Evolutionary conservation across 352 stramenopile species (phyloP).

Genomic region (Phytopythium vexans): DNA sequence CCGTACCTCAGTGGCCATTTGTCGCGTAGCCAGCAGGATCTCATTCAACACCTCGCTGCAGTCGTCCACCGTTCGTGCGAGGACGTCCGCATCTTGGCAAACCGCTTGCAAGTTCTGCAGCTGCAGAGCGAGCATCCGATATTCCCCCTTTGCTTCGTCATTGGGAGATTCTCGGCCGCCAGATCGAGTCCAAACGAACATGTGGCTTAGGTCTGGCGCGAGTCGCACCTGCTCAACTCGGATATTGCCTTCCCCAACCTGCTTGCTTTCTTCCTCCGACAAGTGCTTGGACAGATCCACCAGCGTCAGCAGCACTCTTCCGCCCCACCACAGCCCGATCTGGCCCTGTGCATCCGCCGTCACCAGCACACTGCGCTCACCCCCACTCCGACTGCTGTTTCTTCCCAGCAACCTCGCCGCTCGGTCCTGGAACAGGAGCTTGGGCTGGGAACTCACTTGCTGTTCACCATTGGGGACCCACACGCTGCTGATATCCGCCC

Average conservation of each 20-base stretch:
- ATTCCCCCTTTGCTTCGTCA: conserved; percentile 7
- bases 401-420: conserved; percentile 25
- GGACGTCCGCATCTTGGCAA: conserved; percentile 26
- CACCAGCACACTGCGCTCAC: conserved; percentile 35
- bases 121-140: conserved; percentile 41
- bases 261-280: conserved; percentile 12
- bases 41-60: conserved; percentile 25
- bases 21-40: conserved; percentile 21
- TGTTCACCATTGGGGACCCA: not conserved
- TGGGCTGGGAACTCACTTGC: conserved; percentile 10
- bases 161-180: not conserved
- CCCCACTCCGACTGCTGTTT: not conserved
- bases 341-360: conserved; percentile 37
- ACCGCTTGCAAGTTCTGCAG: conserved; percentile 23
- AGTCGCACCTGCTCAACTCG: conserved; percentile 33
- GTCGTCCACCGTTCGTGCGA: conserved; percentile 22
- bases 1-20: conserved; percentile 43
- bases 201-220: conserved; percentile 27
- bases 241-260: conserved; percentile 9
- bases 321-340: conserved; percentile 64
- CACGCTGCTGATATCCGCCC: conserved; percentile 15
- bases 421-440: conserved; percentile 28
- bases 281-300: conserved; percentile 35
- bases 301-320: conserved; percentile 40
- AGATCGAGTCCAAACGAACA: conserved; percentile 27